A percentile compares a stretch with the other conserved stretches of the same genome.
Conservation (phyloP, 345 rosid genomes). For the Diplotaxis tenuifolia region DNA sequence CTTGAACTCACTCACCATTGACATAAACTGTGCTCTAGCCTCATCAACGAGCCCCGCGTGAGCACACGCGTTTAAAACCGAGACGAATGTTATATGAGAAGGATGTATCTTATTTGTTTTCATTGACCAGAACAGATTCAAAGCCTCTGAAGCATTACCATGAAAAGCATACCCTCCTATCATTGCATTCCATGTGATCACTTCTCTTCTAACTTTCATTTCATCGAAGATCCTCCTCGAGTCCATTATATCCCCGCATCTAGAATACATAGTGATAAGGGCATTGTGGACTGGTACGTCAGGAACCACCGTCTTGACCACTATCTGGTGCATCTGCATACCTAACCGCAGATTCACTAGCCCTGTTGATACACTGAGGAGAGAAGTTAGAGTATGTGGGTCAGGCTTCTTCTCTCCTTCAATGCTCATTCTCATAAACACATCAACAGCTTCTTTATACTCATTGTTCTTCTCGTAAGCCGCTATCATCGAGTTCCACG, state of each 20-base stretch:
- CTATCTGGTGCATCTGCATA: constrained; percentile 65
- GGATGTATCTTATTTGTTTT: constrained; percentile 48
- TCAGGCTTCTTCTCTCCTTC: constrained; percentile 70
- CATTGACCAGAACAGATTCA: constrained; percentile 53
- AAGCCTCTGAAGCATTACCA: constrained; percentile 58
- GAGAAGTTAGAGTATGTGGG: constrained; percentile 66
- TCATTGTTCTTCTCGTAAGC: constrained; percentile 59
- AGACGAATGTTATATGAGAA: constrained; percentile 61
- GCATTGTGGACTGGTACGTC: constrained; percentile 61
- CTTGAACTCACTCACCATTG: constrained; percentile 51
- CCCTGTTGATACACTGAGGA: constrained; percentile 56
- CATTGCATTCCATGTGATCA: constrained; percentile 83
- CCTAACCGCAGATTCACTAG: constrained; percentile 62
- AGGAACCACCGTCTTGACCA: constrained; percentile 48
- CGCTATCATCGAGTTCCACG: constrained; percentile 75
- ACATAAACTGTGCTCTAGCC: constrained; percentile 49
- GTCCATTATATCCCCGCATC: constrained; percentile 60
- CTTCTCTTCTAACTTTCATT: constrained; percentile 48
- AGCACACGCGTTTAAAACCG: constrained; percentile 68
- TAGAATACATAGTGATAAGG: constrained; percentile 67
- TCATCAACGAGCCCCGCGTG: constrained; percentile 64
- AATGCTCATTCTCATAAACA: constrained; percentile 53
- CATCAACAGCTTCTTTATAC: constrained; percentile 47
- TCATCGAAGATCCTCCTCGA: constrained; percentile 51
- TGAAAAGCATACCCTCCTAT: constrained; percentile 80